Evolutionary conservation across 2,329 filamentous ascomycete genomes (phyloP).

Genomic region (Sarocladiaceae sp.): DNA sequence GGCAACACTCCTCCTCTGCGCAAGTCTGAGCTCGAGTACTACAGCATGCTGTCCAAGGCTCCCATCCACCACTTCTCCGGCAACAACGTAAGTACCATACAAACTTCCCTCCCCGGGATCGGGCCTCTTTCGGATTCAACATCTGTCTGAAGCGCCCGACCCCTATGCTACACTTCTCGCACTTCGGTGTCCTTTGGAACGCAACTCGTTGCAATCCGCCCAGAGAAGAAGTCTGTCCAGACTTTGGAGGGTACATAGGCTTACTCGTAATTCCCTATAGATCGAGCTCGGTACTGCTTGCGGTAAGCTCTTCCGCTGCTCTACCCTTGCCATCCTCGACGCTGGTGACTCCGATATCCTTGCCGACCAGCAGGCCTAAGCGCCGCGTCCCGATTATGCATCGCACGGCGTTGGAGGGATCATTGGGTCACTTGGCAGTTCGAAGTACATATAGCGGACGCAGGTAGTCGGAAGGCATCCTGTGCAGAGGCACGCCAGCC

Average conservation of each 20-base stretch:
- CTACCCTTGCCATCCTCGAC: slow-evolving; percentile 94
- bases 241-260: slow-evolving; percentile 82
- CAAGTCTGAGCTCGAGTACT: slow-evolving; percentile 97
- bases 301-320: slow-evolving; percentile 98
- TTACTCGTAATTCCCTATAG: slow-evolving; percentile 56
- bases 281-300: slow-evolving; percentile 97
- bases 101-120: slow-evolving; percentile 18
- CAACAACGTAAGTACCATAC: slow-evolving; percentile 90
- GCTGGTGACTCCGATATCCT: slow-evolving; percentile 94
- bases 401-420: slow-evolving; percentile 38
- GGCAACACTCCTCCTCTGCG: slow-evolving; percentile 97
- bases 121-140: neutral
- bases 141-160: neutral
- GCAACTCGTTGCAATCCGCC: slow-evolving; percentile 34
- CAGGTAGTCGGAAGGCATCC: slow-evolving; percentile 22
- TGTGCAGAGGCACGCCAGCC: neutral
- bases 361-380: slow-evolving; percentile 47
- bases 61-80: slow-evolving; percentile 96
- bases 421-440: slow-evolving; percentile 26
- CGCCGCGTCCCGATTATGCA: slow-evolving; percentile 16
- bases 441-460: slow-evolving; percentile 30
- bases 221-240: slow-evolving; percentile 83
- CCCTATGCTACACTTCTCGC: slow-evolving; percentile 4
- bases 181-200: slow-evolving; percentile 5
- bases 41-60: slow-evolving; percentile 88